Conservation (phyloP, 1,284 basidiomycete species). For the Phellopilus nigrolimitatus region DNA sequence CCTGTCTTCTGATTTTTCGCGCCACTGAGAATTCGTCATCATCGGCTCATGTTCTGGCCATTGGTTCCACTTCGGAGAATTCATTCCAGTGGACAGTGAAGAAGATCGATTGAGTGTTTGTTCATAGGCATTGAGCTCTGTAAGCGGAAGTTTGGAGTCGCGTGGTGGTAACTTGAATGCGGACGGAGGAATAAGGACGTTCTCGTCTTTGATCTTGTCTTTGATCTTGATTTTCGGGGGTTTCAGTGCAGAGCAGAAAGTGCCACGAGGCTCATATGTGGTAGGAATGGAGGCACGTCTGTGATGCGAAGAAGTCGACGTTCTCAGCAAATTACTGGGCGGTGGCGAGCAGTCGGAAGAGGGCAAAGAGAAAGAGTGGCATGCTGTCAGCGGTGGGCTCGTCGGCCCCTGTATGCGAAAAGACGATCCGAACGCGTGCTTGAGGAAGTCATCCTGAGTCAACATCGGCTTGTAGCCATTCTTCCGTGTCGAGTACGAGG, state of each 20-base stretch:
- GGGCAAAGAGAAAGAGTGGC: neutral
- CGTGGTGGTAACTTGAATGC: too few relatives aligned
- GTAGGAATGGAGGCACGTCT: constrained; percentile 7
- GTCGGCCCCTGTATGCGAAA: neutral
- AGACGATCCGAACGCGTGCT: constrained; percentile 14
- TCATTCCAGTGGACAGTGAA: neutral
- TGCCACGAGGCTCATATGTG: constrained; percentile 17
- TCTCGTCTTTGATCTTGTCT: neutral
- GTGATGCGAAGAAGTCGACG: too few relatives aligned
- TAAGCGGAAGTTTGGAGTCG: neutral
- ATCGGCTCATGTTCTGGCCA: constrained; percentile 1
- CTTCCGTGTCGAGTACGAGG: too few relatives aligned
- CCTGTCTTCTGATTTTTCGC: constrained; percentile 8
- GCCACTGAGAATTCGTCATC: constrained; percentile 10
- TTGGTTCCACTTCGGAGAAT: neutral
- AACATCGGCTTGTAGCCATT: neutral
- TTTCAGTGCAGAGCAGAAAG: constrained; percentile 10
- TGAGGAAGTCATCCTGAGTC: constrained; percentile 12
- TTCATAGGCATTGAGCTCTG: neutral
- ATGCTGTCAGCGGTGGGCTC: neutral
- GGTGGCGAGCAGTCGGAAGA: neutral
- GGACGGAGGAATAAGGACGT: too few relatives aligned
- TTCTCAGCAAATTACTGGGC: neutral
- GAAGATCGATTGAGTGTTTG: neutral
- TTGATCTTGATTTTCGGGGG: neutral